phyloP scores from a whole-genome alignment of 441 rosid species.

The Croton laevigatus region DNA sequence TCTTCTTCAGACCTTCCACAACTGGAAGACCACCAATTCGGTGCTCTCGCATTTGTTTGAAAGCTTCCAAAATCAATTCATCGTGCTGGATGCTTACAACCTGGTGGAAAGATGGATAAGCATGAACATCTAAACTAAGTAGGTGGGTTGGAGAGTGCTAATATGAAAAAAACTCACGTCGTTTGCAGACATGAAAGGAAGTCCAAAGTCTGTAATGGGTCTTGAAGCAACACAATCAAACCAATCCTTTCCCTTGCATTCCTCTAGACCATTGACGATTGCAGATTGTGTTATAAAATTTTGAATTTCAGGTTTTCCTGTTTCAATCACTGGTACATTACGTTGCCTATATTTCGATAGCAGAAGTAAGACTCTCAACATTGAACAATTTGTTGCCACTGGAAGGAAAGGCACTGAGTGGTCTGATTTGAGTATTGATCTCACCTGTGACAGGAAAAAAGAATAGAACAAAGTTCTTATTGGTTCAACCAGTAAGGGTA shows the following conservation, averaged over 20 bases:
- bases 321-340: conserved; percentile 74
- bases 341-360: conserved; percentile 82
- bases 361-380: conserved; percentile 77
- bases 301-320: conserved; percentile 59
- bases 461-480: neutral
- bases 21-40: conserved; percentile 81
- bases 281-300: conserved; percentile 91
- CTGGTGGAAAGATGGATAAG: conserved; percentile 32
- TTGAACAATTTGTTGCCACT: conserved; percentile 64
- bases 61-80: conserved; percentile 74
- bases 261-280: conserved; percentile 70
- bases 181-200: conserved; percentile 68
- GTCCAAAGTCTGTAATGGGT: conserved; percentile 69
- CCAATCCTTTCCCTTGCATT: conserved; percentile 90
- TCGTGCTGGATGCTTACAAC: conserved; percentile 55
- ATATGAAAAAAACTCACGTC: conserved; percentile 38
- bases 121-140: conserved; percentile 7
- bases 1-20: conserved; percentile 46
- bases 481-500: conserved; percentile 1
- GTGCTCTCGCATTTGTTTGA: conserved; percentile 69
- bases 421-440: conserved; percentile 62
- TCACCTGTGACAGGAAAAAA: conserved; percentile 47
- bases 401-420: conserved; percentile 85
- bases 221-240: conserved; percentile 63
- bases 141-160: neutral